phyloP scores from a whole-genome alignment of 495 filamentous ascomycete genomes.

The Trichoderma orchidacearum region DNA sequence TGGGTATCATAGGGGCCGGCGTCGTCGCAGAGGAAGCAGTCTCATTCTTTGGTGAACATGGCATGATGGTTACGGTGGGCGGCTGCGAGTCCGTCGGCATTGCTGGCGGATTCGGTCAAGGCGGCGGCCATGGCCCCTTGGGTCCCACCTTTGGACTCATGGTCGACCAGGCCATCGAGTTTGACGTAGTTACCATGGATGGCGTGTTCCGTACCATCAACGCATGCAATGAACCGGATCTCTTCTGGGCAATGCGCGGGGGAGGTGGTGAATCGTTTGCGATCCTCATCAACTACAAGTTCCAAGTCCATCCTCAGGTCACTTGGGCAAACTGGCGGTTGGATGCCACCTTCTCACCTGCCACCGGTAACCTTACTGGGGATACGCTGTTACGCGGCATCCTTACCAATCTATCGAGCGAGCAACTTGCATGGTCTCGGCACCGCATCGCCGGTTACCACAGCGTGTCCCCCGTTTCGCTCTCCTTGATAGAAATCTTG shows the following conservation, averaged over 20 bases:
- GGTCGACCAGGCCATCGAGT: constrained; percentile 31
- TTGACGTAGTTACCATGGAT: constrained; percentile 35
- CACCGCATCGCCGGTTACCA: no score
- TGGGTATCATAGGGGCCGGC: constrained; percentile 18
- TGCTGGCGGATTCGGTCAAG: constrained; percentile 41
- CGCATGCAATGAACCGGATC: constrained; percentile 27
- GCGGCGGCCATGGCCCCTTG: constrained; percentile 36
- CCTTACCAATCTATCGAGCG: not conserved
- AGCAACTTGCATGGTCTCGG: no score
- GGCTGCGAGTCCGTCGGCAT: constrained; percentile 32
- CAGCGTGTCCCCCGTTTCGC: no score
- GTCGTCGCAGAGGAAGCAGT: constrained; percentile 22
- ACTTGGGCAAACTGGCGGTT: not conserved
- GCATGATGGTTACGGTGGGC: constrained; percentile 21
- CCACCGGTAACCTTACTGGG: not conserved
- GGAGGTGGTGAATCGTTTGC: constrained; percentile 32
- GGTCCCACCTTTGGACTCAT: constrained; percentile 34
- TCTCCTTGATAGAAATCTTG: no score
- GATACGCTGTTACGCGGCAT: not conserved
- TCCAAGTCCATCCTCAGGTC: not conserved
- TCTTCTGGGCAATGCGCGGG: constrained; percentile 39
- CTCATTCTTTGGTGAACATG: constrained; percentile 11
- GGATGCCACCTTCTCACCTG: not conserved
- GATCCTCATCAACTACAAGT: constrained; percentile 15
- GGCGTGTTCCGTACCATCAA: constrained; percentile 34